Conservation (phyloP, 176 grass and related monocot species). For the Hyparrhenia diplandra region DNA sequence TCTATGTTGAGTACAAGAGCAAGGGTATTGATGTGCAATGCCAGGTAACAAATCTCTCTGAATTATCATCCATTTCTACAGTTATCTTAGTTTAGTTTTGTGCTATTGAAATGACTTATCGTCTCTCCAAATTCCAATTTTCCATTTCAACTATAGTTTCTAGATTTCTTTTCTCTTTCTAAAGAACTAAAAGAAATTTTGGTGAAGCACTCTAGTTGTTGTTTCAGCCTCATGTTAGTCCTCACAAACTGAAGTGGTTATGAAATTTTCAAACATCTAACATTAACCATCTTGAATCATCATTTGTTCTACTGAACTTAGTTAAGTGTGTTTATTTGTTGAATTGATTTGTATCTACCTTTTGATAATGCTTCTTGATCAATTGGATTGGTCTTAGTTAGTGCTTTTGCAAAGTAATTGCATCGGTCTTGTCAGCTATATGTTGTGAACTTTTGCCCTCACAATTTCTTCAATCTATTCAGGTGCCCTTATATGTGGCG, state of each 20-base stretch:
- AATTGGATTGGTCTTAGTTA: too few relatives aligned
- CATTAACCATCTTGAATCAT: background rate
- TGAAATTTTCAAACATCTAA: background rate
- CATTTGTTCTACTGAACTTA: background rate
- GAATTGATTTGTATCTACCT: background rate
- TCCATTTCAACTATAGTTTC: background rate
- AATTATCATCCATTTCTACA: background rate
- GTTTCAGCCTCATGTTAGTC: too few relatives aligned
- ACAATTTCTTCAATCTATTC: background rate
- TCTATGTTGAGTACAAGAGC: slow-evolving; percentile 85
- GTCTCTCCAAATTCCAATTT: background rate
- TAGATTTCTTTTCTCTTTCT: background rate
- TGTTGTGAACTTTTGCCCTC: background rate
- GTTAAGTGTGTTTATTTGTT: background rate
- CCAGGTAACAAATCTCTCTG: slow-evolving; percentile 47
- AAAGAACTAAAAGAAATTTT: background rate
- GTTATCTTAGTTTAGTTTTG: background rate
- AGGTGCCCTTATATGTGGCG: slow-evolving; percentile 86
- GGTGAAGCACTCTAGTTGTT: background rate
- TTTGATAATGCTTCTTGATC: background rate
- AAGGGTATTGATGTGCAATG: slow-evolving; percentile 98
- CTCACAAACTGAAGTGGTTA: background rate
- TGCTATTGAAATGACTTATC: background rate
- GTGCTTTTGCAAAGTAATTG: background rate
- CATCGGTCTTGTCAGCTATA: background rate